phyloP scores from a whole-genome alignment of 2,329 filamentous ascomycete species.

The Alternaria triticimaculans region DNA sequence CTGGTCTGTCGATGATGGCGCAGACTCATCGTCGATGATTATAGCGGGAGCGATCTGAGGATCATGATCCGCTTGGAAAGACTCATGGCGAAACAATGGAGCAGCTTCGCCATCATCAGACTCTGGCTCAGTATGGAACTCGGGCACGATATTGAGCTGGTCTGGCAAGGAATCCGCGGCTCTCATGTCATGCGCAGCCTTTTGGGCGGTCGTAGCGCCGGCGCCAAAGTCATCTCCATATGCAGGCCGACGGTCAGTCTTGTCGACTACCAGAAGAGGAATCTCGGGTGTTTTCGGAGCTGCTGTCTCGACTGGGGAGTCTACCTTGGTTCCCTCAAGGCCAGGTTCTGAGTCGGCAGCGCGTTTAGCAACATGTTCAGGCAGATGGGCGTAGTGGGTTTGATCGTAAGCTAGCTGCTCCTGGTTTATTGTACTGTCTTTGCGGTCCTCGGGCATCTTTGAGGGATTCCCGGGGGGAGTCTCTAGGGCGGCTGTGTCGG shows the following conservation, averaged over 20 bases:
- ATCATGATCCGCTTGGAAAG: constrained; percentile 14
- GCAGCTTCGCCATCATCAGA: constrained; percentile 29
- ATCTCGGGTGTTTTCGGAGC: constrained; percentile 14
- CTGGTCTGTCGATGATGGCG: constrained; percentile 24
- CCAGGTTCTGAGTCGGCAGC: constrained; percentile 32
- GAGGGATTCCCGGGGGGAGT: neutral
- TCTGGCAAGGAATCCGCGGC: constrained; percentile 47
- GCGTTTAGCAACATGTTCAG: constrained; percentile 23
- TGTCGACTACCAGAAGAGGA: constrained; percentile 45
- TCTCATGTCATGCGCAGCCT: constrained; percentile 41
- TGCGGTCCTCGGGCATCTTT: constrained; percentile 20
- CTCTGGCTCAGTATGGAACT: constrained; percentile 16
- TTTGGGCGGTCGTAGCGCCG: constrained; percentile 42
- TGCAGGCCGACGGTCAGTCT: constrained; percentile 41
- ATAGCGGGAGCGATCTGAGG: constrained; percentile 15
- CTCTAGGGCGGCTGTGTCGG: neutral
- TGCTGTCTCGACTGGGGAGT: constrained; percentile 19
- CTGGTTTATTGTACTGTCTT: constrained; percentile 26
- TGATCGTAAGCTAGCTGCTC: constrained; percentile 24
- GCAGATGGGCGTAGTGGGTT: constrained; percentile 16
- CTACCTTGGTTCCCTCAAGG: constrained; percentile 19
- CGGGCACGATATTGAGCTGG: constrained; percentile 32
- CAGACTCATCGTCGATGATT: constrained; percentile 28
- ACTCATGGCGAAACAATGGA: constrained; percentile 46
- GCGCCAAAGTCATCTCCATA: constrained; percentile 48